Evolutionary conservation across 441 rosid genomes (phyloP), one percentile per base, ranked within the genome.

Genomic region (Bocquillonia castaneifolia): DNA sequence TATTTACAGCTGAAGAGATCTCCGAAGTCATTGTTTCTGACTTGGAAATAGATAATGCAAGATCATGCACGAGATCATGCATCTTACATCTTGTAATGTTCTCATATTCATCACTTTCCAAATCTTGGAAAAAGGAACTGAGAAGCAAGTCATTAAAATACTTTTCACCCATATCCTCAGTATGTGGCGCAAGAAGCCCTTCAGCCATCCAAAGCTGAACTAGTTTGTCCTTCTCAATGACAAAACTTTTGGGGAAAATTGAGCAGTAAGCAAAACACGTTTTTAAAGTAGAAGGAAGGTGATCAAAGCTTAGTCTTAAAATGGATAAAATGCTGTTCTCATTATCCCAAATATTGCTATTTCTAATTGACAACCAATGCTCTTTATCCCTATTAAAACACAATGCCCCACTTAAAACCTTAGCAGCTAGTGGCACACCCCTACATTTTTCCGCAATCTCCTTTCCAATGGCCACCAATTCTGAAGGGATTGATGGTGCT

Each of bases 41-140:
- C 26, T 31, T 48, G 4, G 77, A 57, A 59, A 74, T 5, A 8
- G 26, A 54, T 9, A 23, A 4, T 4, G 76, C 79, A 63, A 80
- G 72, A 68, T 74, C 77, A 22, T 69, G 67, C 32, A 80, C 61
- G 3, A 72, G 69, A 69, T 77, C 76, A 55, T 77, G 77, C 79
- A 80, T 80, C 67, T 73, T 75, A 50, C 68, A 66, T 1, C 47
- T 7, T 13, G 0, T 23, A 1, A 68, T 51, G 26, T 71, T 57
- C 8, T 66, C 76, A n/a, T 28, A 54, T 3, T 28, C 70, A 68
- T 81, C 75, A 29, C 59, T 71, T 40, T 36, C 47, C 3, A 65
- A 56, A 37, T 73, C 82, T 48, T 75, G 73, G 14, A 78, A 81
- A 26, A 73, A 76, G 0, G 72, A 73, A 37, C 48, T 51, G 2